phyloP scores from a whole-genome alignment of 148 eudicot species.

The Limonium bicolor region DNA sequence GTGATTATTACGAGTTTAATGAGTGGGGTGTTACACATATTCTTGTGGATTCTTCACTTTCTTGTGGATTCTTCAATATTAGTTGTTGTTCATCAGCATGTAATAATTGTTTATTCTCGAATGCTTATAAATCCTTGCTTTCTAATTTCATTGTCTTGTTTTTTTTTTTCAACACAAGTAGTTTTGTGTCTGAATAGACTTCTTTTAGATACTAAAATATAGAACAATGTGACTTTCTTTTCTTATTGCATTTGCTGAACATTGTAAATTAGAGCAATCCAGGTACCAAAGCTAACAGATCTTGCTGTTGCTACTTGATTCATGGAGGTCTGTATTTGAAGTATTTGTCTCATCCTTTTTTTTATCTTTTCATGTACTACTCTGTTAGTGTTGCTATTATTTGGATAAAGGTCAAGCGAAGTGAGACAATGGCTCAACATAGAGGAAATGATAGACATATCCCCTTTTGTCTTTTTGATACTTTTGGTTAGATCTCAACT shows the following conservation, averaged over 20 bases:
- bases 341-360: neutral
- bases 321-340: conserved; percentile 54
- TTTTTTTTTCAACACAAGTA: neutral
- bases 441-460: too few relatives aligned
- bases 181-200: neutral
- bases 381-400: neutral
- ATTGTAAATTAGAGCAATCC: conserved; percentile 78
- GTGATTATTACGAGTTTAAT: too few relatives aligned
- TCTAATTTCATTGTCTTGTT: neutral
- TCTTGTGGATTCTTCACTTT: too few relatives aligned
- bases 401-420: conserved; percentile 65
- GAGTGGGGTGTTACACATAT: too few relatives aligned
- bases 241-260: conserved; percentile 9
- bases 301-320: conserved; percentile 97
- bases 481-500: too few relatives aligned
- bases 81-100: conserved; percentile 96
- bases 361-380: neutral
- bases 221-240: too few relatives aligned
- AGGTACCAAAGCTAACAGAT: conserved; percentile 93
- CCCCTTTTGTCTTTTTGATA: too few relatives aligned
- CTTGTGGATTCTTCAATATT: conserved; percentile 88
- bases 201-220: neutral
- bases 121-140: neutral
- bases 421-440: conserved; percentile 99
- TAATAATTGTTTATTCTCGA: conserved; percentile 14